These are phyloP conservation scores for Quercus gilva DNA, from an alignment of 306 rosid species.

Conservation along the genomic window DNA sequence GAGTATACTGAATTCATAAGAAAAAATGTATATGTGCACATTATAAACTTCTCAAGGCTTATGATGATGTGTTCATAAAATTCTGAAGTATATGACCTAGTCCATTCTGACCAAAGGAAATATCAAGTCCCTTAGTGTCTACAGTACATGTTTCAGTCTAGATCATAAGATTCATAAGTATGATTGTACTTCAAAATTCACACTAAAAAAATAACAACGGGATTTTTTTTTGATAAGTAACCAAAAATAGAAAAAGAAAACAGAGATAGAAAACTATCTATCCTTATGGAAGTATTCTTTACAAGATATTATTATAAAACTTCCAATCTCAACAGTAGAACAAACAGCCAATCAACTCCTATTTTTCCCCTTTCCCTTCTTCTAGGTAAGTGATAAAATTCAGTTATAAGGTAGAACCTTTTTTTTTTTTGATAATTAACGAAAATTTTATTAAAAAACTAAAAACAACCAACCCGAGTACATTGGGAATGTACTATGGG, in stretches of 20 bases:
- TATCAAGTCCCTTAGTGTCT: background rate
- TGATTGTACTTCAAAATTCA: background rate
- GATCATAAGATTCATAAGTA: background rate
- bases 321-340: background rate
- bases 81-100: background rate
- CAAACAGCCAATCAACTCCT: background rate
- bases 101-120: background rate
- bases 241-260: background rate
- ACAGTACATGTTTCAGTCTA: background rate
- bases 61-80: background rate
- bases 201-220: background rate
- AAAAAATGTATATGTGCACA: background rate
- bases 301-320: background rate
- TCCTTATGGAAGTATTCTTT: background rate
- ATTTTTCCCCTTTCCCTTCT: background rate
- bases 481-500: too few species aligned
- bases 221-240: background rate
- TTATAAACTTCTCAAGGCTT: background rate
- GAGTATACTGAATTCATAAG: conserved; percentile 33
- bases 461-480: too few species aligned
- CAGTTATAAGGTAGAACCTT: background rate
- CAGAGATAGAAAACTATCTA: background rate
- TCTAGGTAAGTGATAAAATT: background rate
- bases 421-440: too few species aligned
- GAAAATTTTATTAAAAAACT: too few species aligned